A percentile compares a stretch with the other conserved stretches of the same genome.
Conservation (phyloP, 306 rosid genomes). For the Cucumis cinereus region DNA sequence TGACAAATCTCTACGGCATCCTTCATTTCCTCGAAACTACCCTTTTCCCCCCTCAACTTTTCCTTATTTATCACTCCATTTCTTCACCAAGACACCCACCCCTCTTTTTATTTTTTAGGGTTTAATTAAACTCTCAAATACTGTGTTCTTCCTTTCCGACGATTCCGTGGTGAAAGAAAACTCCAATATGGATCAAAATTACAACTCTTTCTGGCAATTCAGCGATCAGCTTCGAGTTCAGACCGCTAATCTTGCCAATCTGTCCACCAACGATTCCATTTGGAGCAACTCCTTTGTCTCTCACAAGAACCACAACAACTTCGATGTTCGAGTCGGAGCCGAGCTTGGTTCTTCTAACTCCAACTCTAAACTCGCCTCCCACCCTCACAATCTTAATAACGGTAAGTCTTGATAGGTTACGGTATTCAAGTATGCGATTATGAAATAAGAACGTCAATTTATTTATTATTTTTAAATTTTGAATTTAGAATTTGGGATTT, state of each 20-base stretch:
- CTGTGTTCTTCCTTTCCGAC: not conserved
- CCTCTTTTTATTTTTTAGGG: too few species aligned
- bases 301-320: constrained; percentile 47
- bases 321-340: constrained; percentile 84
- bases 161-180: not conserved
- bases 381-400: not conserved
- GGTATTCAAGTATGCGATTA: not conserved
- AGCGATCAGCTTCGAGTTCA: constrained; percentile 77
- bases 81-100: not conserved
- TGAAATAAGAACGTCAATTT: too few species aligned
- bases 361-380: not conserved
- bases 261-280: constrained; percentile 67
- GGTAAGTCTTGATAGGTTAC: not conserved
- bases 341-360: constrained; percentile 24
- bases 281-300: constrained; percentile 50
- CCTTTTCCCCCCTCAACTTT: not conserved
- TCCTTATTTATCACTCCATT: constrained; percentile 10
- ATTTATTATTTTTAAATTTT: too few species aligned
- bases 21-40: constrained; percentile 22
- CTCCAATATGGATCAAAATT: constrained; percentile 21
- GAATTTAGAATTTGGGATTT: too few species aligned
- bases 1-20: constrained; percentile 35
- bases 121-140: not conserved
- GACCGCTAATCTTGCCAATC: constrained; percentile 35
- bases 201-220: constrained; percentile 59